Evolutionary conservation across 1,284 basidiomycete species (phyloP).

Genomic region (Moniliella sp.): DNA sequence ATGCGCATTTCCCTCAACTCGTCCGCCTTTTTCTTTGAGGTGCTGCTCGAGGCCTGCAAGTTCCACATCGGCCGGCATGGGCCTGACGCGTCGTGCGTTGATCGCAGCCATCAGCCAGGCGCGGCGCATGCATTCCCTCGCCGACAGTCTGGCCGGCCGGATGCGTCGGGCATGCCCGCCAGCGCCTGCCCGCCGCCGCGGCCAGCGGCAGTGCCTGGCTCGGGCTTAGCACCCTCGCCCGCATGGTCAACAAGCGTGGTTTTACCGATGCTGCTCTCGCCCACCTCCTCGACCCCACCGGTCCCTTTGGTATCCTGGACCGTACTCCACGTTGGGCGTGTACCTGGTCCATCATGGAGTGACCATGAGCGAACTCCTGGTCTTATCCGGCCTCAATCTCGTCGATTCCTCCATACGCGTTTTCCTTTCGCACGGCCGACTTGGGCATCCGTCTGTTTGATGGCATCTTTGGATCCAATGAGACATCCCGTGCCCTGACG

Average conservation of each 20-base stretch:
- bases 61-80: slow-evolving; percentile 13
- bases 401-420: slow-evolving; percentile 10
- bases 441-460: slow-evolving; percentile 39
- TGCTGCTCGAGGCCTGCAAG: slow-evolving; percentile 16
- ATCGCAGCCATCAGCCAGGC: slow-evolving; percentile 17
- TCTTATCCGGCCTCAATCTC: slow-evolving; percentile 39
- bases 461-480: slow-evolving; percentile 39
- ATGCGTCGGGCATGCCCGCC: background rate
- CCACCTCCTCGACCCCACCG: slow-evolving; percentile 8
- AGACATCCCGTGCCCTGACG: slow-evolving; percentile 37
- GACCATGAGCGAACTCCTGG: slow-evolving; percentile 39
- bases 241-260: slow-evolving; percentile 8
- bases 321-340: slow-evolving; percentile 40
- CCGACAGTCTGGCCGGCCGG: background rate
- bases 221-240: too few species aligned
- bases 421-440: slow-evolving; percentile 34
- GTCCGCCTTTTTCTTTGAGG: slow-evolving; percentile 22
- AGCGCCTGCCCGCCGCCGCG: background rate
- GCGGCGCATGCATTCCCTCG: slow-evolving; percentile 11
- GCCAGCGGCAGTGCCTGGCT: too few species aligned
- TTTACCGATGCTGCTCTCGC: too few species aligned
- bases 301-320: slow-evolving; percentile 37
- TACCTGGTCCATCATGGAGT: slow-evolving; percentile 39
- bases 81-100: slow-evolving; percentile 16
- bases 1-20: slow-evolving; percentile 19